These are phyloP conservation scores for Pyronema domesticum DNA, from an alignment of 495 filamentous ascomycete species.

Conservation along the genomic window DNA sequence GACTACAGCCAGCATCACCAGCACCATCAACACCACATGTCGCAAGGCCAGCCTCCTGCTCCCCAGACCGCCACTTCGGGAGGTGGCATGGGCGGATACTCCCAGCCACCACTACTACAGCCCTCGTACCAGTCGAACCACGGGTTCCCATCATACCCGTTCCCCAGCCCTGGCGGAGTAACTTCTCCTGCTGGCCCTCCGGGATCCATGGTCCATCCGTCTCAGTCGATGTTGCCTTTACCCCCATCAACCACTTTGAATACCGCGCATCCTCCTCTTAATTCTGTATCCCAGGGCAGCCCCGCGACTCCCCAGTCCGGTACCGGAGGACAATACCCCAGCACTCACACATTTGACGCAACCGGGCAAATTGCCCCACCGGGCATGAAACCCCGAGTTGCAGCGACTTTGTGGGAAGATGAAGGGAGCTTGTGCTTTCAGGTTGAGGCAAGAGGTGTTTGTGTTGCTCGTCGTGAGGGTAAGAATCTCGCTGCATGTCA, in stretches of 20 bases:
- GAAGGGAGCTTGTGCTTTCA: conserved; percentile 96
- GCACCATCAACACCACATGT: conserved; percentile 54
- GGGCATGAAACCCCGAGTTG: conserved; percentile 97
- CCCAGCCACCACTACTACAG: conserved; percentile 65
- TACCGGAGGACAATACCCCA: conserved; percentile 34
- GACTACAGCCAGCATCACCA: conserved; percentile 43
- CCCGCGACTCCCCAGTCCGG: conserved; percentile 24
- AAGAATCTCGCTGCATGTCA: conserved; percentile 18
- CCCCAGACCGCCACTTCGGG: conserved; percentile 67
- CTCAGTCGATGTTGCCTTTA: conserved; percentile 45
- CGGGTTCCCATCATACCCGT: conserved; percentile 50
- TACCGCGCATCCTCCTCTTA: conserved; percentile 18
- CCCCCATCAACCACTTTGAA: conserved; percentile 33
- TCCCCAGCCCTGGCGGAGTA: conserved; percentile 49
- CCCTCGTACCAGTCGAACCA: conserved; percentile 56
- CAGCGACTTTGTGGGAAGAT: conserved; percentile 94
- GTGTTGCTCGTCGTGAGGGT: conserved; percentile 91
- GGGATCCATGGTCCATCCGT: conserved; percentile 42
- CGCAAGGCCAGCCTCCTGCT: conserved; percentile 59
- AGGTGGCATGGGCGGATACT: conserved; percentile 49
- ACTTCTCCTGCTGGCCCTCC: conserved; percentile 57
- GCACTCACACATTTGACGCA: conserved; percentile 53
- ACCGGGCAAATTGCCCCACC: conserved; percentile 86
- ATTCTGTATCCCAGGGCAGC: conserved; percentile 20
- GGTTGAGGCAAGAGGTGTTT: conserved; percentile 90